Conservation (phyloP, 768 basidiomycete genomes). For the Mrakia gelida region DNA sequence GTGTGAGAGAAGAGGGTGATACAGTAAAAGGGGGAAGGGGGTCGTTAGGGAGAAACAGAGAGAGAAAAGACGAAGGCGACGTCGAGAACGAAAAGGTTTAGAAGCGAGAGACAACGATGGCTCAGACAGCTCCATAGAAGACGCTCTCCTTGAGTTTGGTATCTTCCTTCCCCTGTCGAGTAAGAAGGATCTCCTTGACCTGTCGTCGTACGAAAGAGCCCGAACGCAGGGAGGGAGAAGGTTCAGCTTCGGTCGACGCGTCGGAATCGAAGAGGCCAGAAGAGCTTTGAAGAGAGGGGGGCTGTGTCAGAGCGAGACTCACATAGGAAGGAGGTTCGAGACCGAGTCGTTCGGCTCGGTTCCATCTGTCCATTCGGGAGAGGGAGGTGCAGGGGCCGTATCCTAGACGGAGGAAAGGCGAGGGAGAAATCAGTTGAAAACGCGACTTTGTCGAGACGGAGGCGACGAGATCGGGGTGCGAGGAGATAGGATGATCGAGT, state of each 20-base stretch:
- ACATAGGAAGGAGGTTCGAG: slow-evolving; percentile 76
- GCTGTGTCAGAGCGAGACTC: no score
- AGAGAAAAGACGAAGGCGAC: not conserved
- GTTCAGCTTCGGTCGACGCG: not conserved
- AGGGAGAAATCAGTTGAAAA: not conserved
- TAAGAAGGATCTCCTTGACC: slow-evolving; percentile 5
- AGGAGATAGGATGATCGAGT: no score
- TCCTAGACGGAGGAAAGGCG: slow-evolving; percentile 26
- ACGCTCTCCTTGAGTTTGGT: slow-evolving; percentile 3
- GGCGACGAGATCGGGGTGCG: no score
- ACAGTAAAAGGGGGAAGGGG: not conserved
- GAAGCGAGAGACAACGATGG: not conserved
- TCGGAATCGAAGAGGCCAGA: not conserved
- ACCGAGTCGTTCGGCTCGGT: slow-evolving; percentile 71
- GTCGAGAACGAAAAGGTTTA: no score
- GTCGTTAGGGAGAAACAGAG: not conserved
- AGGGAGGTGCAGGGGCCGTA: slow-evolving; percentile 43
- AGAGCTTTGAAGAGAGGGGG: no score
- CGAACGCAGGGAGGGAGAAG: not conserved
- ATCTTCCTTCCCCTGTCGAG: not conserved
- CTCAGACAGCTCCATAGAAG: not conserved
- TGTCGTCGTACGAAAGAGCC: not conserved
- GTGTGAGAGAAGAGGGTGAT: not conserved
- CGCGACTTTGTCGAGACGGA: not conserved
- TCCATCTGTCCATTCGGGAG: slow-evolving; percentile 80